These are phyloP conservation scores for Benincasa hispida DNA, from an alignment of 306 rosid genomes.

Conservation along the genomic window DNA sequence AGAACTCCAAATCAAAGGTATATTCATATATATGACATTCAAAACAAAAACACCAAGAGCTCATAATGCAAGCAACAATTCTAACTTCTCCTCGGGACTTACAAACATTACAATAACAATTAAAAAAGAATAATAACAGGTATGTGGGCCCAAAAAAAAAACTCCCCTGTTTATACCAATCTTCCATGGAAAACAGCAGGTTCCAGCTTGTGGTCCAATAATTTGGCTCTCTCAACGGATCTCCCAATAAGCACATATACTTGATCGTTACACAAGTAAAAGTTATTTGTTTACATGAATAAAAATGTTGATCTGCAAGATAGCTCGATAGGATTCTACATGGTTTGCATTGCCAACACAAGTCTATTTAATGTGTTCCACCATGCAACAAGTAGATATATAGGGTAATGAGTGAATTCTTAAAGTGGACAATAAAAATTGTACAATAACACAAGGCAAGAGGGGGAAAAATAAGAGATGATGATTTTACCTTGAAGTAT, in stretches of 20 bases:
- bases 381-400: neutral
- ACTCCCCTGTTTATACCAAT: neutral
- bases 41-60: neutral
- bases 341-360: neutral
- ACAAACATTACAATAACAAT: neutral
- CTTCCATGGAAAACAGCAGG: neutral
- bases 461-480: neutral
- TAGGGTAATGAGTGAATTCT: neutral
- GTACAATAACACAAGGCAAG: neutral
- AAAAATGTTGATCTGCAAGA: neutral
- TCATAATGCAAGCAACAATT: neutral
- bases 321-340: neutral
- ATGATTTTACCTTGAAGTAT: conserved; percentile 56
- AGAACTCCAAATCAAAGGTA: neutral
- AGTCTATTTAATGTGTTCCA: neutral
- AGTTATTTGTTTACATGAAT: neutral
- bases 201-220: neutral
- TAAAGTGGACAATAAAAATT: neutral
- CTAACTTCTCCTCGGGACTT: neutral
- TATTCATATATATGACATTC: neutral
- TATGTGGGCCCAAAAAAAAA: neutral
- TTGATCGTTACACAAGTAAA: neutral
- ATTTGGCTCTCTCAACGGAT: neutral
- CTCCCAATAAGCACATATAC: neutral
- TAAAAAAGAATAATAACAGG: neutral